Base-by-base conservation (phyloP, 2,329 filamentous ascomycete genomes). In the Colletotrichum gloeosporioides region DNA sequence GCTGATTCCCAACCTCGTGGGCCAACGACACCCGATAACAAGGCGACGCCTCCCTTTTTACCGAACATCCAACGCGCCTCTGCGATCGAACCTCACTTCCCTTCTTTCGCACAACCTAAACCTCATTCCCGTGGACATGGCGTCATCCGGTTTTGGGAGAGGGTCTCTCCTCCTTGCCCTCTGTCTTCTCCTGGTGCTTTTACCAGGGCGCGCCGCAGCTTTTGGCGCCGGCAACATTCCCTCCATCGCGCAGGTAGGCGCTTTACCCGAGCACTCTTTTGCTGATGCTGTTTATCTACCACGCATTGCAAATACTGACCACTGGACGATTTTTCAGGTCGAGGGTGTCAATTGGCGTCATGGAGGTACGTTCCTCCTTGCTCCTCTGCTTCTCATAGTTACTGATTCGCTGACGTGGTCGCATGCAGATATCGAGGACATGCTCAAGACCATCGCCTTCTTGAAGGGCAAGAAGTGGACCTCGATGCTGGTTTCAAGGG, bases 391-490 rank as follows among this genome's bases (percentile, higher is more conserved):
- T 66, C 39, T 49, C 18, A 49, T n/a, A 49, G 18, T 44, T 36
- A 10, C 57, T 32, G 29, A 18, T 57, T 49, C 3, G 49, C 66
- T 77, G 64, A 73, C 39, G 63, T 64, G 44, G n/a, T 32, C 31
- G 64, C 61, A 49, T 70, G 29, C 72, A 90, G 94, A 96, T 82
- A 95, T 96, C 78, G 94, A 96, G 87, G 95, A 96, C 84, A 92
- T 95, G 86, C 91, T 97, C 80, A 94, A 95, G 84, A 94, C 92
- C 8, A 86, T 96, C 78, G 91, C 93, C 34, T 96, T 95, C 81
- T 89, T 96, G 74, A 90, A 93, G 78, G 95, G 95, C 74, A 95
- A 96, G 83, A 96, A 96, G 87, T 97, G 95, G 95, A 95, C 94
- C 2, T 92, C 92, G 16, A 93, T 95, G 88, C 91, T 95, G 86